Percentiles rank a stretch among this genome's conserved stretches.
Conservation (phyloP, 306 rosid genomes). For the Citrullus amarus region DNA sequence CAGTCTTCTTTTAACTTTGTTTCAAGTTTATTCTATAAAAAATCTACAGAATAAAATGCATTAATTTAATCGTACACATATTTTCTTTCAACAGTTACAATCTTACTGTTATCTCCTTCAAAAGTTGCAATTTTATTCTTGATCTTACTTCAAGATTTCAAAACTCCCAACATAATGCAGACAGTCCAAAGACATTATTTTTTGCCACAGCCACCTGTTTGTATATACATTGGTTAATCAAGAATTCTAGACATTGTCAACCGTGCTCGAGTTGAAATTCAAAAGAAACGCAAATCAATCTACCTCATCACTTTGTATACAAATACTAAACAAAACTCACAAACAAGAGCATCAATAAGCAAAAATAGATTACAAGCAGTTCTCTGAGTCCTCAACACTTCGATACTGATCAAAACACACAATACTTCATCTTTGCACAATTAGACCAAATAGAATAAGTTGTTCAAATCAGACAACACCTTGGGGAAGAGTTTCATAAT, state of each 20-base stretch:
- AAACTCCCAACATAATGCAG: too few species aligned
- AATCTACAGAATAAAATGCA: too few species aligned
- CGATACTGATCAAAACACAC: background rate
- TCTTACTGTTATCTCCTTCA: too few species aligned
- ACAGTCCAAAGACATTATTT: too few species aligned
- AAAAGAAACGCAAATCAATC: background rate
- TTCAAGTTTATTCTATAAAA: too few species aligned
- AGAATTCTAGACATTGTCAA: background rate
- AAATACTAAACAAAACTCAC: background rate
- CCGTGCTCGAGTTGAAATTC: background rate
- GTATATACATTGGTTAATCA: too few species aligned
- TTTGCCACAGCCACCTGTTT: background rate
- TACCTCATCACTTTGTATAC: background rate
- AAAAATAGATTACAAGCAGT: background rate
- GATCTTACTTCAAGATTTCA: too few species aligned
- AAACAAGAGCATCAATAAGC: background rate
- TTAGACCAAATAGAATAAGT: background rate
- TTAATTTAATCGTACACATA: too few species aligned
- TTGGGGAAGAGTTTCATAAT: background rate
- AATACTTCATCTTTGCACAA: background rate
- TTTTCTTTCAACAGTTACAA: too few species aligned
- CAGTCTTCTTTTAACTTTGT: too few species aligned
- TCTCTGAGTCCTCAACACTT: background rate
- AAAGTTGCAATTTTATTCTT: too few species aligned
- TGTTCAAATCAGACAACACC: background rate